Evolutionary conservation across 1,284 basidiomycete genomes (phyloP), one percentile per base, ranked within the genome.

Genomic region (Cutaneotrichosporon spelunceum): DNA sequence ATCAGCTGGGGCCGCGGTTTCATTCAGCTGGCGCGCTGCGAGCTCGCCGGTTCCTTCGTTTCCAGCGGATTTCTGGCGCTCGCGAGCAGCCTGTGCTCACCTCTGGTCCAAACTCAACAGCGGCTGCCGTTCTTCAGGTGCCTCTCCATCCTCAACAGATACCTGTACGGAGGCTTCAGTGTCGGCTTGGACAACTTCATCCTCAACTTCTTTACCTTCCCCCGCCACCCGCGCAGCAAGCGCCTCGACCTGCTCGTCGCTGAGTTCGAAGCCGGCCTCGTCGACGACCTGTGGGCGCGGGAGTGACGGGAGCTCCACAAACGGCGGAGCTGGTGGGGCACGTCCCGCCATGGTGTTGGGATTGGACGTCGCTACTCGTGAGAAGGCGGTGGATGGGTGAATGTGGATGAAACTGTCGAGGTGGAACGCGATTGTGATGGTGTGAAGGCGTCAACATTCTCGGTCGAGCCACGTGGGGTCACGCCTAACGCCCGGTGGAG

Each of bases 171-270:
- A 19, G 44, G 60, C 29, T 65, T 60, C 62, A 5, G 36, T 48
- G 5, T 33, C 56, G 11, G 56, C 63, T 8, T 36, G 50, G 11
- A 58, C 68, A 13, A 48, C 66, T 7, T 81, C 48, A 1, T n/a
- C 36, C 13, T n/a, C 52, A 11, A n/a, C 47, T 19, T 50, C 42
- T 56, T 42, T 29, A 11, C 48, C 57, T 60, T 36, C 23, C 10
- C 27, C 54, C 2, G 44, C 55, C 9, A 61, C 57, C 8, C 54
- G 55, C 2, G 19, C 50, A 5, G 81, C 72, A 30, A 72, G 67
- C 61, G 63, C 59, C 63, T 76, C 77, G 33, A 78, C 64, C 60
- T 73, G 72, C 55, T 72, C 72, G 24, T 70, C 70, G 23, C 67
- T 71, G 36, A 72, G 54, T 57, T 76, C 75, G 53, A 60, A 69